These are phyloP conservation scores for Phytophthora cactorum DNA, from an alignment of 352 stramenopile species.

Conservation along the genomic window DNA sequence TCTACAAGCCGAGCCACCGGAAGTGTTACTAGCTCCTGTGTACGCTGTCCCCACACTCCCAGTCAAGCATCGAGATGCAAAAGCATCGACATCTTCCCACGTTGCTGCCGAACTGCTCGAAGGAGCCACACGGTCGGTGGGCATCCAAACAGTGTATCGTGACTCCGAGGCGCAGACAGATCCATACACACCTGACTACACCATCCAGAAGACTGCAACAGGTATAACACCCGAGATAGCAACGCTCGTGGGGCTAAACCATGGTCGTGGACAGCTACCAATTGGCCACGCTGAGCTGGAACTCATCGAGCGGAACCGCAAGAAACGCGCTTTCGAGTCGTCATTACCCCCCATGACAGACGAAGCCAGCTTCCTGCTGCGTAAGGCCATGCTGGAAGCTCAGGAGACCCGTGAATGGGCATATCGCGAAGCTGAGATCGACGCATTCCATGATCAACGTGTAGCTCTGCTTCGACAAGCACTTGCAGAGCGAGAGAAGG, in stretches of 20 bases:
- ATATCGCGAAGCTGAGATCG: conserved; percentile 90
- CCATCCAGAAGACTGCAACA: conserved; percentile 64
- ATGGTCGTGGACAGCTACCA: conserved; percentile 76
- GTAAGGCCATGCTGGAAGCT: conserved; percentile 93
- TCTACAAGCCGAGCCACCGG: conserved; percentile 83
- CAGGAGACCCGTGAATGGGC: conserved; percentile 92
- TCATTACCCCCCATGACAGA: conserved; percentile 94
- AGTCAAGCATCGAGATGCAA: conserved; percentile 15
- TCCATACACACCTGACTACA: conserved; percentile 94
- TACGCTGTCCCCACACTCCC: conserved; percentile 6
- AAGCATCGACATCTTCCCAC: conserved; percentile 13
- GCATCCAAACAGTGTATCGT: conserved; percentile 92
- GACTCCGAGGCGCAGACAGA: conserved; percentile 95
- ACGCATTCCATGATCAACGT: conserved; percentile 81
- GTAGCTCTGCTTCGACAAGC: conserved; percentile 82
- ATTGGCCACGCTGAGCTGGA: conserved; percentile 87
- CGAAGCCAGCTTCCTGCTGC: conserved; percentile 90
- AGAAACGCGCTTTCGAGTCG: conserved; percentile 86
- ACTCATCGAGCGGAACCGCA: conserved; percentile 90
- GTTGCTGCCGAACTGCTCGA: conserved; percentile 47
- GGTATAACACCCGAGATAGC: conserved; percentile 84
- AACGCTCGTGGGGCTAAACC: conserved; percentile 73
- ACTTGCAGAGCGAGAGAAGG: conserved; percentile 87
- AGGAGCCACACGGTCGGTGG: conserved; percentile 70
- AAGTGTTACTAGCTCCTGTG: conserved; percentile 87